Evolutionary conservation across 257 asterid species (phyloP), one percentile per base, ranked within the genome.

Genomic region (Scutellaria baicalensis): DNA sequence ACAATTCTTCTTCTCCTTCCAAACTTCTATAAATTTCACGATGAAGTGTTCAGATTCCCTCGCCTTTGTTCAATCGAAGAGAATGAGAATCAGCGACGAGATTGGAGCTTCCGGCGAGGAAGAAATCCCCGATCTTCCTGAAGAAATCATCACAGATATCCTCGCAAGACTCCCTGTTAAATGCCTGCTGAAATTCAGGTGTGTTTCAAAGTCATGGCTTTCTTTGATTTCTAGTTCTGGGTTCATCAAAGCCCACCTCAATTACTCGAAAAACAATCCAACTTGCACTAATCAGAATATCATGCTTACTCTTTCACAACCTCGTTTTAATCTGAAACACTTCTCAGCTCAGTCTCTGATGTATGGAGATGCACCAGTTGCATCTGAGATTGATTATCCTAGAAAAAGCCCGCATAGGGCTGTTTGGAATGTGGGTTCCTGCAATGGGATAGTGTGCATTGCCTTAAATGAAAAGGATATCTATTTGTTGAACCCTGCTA

Each of bases 401-500:
- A 44, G 23, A 21, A 70, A 68, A 11, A 49, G 45, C 49, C 69
- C 66, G 5, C 12, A 72, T 11, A 45, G 59, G 23, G 59, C 71
- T 13, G 76, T 81, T 64, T 60, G 78, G 82, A 64, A 77, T 0
- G 85, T 76, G 62, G 82, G 82, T 58, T 73, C 83, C 12, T 76
- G 82, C 55, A 77, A 86, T 73, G 86, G 90, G 6, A 43, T 84
- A 20, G 14, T 82, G 1, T 79, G 85, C 78, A 10, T 87, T 17
- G 84, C 80, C 21, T 47, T 77, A 23, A 48, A 63, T 33, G 77
- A 62, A 13, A 57, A 52, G 9, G 70, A 75, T 56, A 35, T 84
- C 58, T 73, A 49, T 62, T 45, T 87, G 1, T 84, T 88, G 90
- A 84, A 87, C 77, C 90, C 88, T 1, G 10, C 83, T 6, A 75